Conservation (phyloP, 768 basidiomycete species). For the Pulveroboletus sp. region DNA sequence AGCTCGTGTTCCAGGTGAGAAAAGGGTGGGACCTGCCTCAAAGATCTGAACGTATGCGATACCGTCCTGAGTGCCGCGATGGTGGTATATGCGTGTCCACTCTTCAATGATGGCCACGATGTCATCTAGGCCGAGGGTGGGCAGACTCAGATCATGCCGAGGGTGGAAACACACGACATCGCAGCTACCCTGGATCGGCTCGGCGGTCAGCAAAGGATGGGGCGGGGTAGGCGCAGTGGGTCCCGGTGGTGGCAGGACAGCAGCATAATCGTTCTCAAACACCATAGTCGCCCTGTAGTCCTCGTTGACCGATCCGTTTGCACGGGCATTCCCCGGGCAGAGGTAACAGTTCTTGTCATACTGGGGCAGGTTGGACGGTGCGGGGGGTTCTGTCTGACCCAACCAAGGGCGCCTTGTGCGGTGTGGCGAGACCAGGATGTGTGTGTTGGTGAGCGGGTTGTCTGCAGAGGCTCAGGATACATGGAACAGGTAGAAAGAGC, state of each 20-base stretch:
- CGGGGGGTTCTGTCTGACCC: constrained; percentile 75
- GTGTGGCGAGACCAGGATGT: constrained; percentile 86
- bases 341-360: constrained; percentile 81
- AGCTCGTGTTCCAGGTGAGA: neutral
- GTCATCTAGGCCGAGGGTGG: constrained; percentile 55
- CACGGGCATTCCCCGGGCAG: constrained; percentile 80
- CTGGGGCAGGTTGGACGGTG: constrained; percentile 48
- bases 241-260: constrained; percentile 63
- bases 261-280: constrained; percentile 84
- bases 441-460: constrained; percentile 76
- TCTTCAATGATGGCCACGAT: constrained; percentile 65
- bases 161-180: constrained; percentile 88
- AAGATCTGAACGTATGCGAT: constrained; percentile 87
- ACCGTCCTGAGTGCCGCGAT: constrained; percentile 59
- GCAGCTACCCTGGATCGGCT: constrained; percentile 80
- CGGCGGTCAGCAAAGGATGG: constrained; percentile 60
- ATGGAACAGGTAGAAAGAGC: constrained; percentile 1
- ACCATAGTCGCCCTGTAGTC: constrained; percentile 62
- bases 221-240: constrained; percentile 49
- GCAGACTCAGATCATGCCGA: constrained; percentile 80
- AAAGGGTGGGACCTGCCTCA: constrained; percentile 48
- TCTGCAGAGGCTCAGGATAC: constrained; percentile 38
- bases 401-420: constrained; percentile 90
- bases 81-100: constrained; percentile 68
- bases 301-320: constrained; percentile 68